Percentiles rank a stretch among this genome's conserved stretches.
Conservation (phyloP, 2,329 filamentous ascomycete species). For the Pseudocercospora vitis region DNA sequence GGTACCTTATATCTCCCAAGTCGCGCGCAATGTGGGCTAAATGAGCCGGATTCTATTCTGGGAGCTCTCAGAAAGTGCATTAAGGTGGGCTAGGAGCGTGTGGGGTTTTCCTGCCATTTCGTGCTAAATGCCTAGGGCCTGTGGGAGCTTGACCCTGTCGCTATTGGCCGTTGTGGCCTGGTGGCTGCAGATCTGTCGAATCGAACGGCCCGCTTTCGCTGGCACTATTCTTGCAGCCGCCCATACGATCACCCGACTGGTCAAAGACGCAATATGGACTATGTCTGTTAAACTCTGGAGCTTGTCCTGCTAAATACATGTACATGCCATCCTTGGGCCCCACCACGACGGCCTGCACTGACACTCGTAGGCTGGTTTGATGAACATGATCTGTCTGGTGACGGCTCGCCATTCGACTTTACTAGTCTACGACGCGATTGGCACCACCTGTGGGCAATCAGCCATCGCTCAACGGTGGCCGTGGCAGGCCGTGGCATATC, state of each 20-base stretch:
- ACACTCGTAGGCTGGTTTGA: constrained; percentile 20
- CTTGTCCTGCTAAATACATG: constrained; percentile 18
- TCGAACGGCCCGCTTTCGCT: constrained; percentile 26
- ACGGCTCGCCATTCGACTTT: constrained; percentile 14
- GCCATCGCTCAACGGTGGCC: constrained; percentile 8
- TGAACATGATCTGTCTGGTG: constrained; percentile 19
- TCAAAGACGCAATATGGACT: constrained; percentile 23
- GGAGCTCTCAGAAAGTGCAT: constrained; percentile 35
- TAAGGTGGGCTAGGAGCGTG: constrained; percentile 20
- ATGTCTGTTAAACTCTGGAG: constrained; percentile 20
- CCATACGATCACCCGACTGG: constrained; percentile 26
- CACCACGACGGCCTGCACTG: constrained; percentile 17
- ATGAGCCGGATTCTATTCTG: constrained; percentile 50
- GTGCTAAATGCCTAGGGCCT: constrained; percentile 29
- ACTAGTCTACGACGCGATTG: constrained; percentile 12
- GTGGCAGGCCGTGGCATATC: constrained; percentile 8
- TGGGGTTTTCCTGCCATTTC: constrained; percentile 28
- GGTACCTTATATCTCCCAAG: constrained; percentile 51
- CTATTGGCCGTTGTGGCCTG: constrained; percentile 28
- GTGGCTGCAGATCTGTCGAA: constrained; percentile 33
- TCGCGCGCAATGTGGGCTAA: constrained; percentile 42
- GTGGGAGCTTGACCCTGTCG: constrained; percentile 22
- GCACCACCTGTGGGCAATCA: constrained; percentile 7
- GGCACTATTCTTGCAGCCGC: constrained; percentile 30
- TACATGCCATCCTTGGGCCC: constrained; percentile 14